Evolutionary conservation across 1,284 basidiomycete genomes (phyloP).

Genomic region (Porogramme epimiltina): DNA sequence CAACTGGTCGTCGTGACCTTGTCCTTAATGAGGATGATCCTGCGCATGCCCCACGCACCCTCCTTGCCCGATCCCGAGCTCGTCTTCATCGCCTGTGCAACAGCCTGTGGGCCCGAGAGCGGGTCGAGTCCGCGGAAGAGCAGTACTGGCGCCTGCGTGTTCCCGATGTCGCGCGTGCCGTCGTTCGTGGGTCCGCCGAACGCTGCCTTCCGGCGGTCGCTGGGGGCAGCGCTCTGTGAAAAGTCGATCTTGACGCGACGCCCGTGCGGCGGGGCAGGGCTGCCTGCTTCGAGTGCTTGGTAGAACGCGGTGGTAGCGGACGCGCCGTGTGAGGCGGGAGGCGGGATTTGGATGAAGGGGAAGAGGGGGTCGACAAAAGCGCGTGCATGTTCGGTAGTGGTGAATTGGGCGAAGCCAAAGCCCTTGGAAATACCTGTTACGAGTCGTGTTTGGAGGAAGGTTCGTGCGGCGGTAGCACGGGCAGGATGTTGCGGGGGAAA

Average conservation of each 20-base stretch:
- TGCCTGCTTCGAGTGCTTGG: constrained; percentile 65
- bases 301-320: constrained; percentile 69
- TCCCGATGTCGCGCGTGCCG: constrained; percentile 92
- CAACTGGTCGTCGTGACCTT: constrained; percentile 81
- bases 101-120: constrained; percentile 83
- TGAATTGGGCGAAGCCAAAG: constrained; percentile 93
- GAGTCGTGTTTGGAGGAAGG: neutral
- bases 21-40: constrained; percentile 87
- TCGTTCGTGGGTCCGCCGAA: constrained; percentile 76
- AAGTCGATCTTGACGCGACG: constrained; percentile 90
- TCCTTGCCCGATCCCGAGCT: constrained; percentile 68
- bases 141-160: constrained; percentile 75
- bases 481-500: constrained; percentile 5
- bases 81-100: constrained; percentile 74
- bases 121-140: constrained; percentile 88
- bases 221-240: constrained; percentile 75
- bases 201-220: constrained; percentile 55
- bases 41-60: constrained; percentile 81
- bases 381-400: constrained; percentile 78
- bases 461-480: constrained; percentile 19
- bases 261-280: constrained; percentile 56
- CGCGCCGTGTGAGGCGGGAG: constrained; percentile 79
- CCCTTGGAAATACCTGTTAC: constrained; percentile 85
- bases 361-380: constrained; percentile 87
- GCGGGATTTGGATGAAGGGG: constrained; percentile 84